Conservation (phyloP, 345 rosid genomes). For the Sonneratia alba region DNA sequence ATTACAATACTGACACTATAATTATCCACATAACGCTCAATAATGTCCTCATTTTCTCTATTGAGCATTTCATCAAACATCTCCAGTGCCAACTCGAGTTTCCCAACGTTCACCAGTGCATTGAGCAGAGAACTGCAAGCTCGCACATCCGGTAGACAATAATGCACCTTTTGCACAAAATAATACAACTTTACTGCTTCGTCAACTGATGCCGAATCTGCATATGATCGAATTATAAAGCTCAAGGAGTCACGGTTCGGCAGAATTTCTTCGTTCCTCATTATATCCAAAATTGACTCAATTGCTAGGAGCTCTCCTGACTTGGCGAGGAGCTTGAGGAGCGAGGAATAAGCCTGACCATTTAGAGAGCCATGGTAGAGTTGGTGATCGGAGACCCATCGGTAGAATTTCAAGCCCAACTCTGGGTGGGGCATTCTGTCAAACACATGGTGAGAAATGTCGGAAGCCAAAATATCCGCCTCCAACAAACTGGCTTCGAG, state of each 20-base stretch:
- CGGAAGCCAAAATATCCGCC: constrained; percentile 31
- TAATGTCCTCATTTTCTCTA: constrained; percentile 24
- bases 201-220: constrained; percentile 37
- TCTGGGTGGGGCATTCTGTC: constrained; percentile 51
- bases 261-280: constrained; percentile 33
- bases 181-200: constrained; percentile 51
- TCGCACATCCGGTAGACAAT: constrained; percentile 39
- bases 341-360: constrained; percentile 61
- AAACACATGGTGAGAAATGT: constrained; percentile 54
- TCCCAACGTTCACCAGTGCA: constrained; percentile 26
- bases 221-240: constrained; percentile 38
- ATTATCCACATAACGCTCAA: constrained; percentile 32
- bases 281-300: constrained; percentile 27
- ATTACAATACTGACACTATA: constrained; percentile 58
- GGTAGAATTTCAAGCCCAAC: constrained; percentile 15
- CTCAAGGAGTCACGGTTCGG: constrained; percentile 57
- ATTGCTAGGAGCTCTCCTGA: constrained; percentile 39
- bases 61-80: constrained; percentile 56
- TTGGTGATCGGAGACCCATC: constrained; percentile 37
- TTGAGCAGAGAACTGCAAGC: constrained; percentile 66
- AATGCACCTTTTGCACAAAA: constrained; percentile 18
- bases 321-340: constrained; percentile 60
- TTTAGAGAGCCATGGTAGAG: constrained; percentile 20
- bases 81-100: constrained; percentile 34
- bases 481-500: constrained; percentile 31